A percentile compares a stretch with the other conserved stretches of the same genome.
phyloP scores from a whole-genome alignment of 1,139 yeast species.

The Zygosaccharomyces sapae region DNA sequence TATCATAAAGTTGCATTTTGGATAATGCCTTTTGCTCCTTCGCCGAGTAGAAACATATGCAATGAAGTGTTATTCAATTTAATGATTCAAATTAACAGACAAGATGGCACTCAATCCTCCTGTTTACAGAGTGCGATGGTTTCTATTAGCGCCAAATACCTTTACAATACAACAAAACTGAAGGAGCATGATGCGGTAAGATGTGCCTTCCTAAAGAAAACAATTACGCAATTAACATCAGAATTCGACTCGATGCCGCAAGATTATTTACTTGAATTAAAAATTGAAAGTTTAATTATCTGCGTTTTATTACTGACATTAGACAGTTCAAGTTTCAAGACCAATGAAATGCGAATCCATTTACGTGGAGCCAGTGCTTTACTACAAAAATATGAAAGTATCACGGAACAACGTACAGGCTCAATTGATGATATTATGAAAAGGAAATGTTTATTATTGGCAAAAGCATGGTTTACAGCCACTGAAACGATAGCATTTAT shows the following conservation, averaged over 20 bases:
- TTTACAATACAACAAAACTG: conserved; percentile 29
- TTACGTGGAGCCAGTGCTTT: conserved; percentile 61
- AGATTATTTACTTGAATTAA: conserved; percentile 38
- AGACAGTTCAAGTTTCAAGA: conserved; percentile 50
- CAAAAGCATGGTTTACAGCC: conserved; percentile 60
- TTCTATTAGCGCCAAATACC: conserved; percentile 54
- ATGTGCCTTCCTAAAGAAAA: conserved; percentile 48
- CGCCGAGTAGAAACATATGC: conserved; percentile 37
- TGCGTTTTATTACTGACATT: conserved; percentile 57
- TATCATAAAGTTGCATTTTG: conserved; percentile 41
- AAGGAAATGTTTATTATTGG: conserved; percentile 40
- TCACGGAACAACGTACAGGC: conserved; percentile 31
- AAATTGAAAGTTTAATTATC: conserved; percentile 55
- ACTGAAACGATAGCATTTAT: conserved; percentile 56
- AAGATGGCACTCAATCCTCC: conserved; percentile 22
- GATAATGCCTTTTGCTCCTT: conserved; percentile 39
- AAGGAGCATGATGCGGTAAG: conserved; percentile 46
- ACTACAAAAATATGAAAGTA: conserved; percentile 45
- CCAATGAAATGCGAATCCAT: conserved; percentile 63
- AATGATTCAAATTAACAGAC: conserved; percentile 5
- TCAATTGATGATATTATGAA: conserved; percentile 5
- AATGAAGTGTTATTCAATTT: conserved; percentile 48
- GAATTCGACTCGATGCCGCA: conserved; percentile 39
- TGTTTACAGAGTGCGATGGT: conserved; percentile 55
- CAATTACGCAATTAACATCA: conserved; percentile 47